Percentiles rank a stretch among this genome's conserved stretches.
phyloP scores from a whole-genome alignment of 306 rosid genomes.

The Lathyrus aphaca region DNA sequence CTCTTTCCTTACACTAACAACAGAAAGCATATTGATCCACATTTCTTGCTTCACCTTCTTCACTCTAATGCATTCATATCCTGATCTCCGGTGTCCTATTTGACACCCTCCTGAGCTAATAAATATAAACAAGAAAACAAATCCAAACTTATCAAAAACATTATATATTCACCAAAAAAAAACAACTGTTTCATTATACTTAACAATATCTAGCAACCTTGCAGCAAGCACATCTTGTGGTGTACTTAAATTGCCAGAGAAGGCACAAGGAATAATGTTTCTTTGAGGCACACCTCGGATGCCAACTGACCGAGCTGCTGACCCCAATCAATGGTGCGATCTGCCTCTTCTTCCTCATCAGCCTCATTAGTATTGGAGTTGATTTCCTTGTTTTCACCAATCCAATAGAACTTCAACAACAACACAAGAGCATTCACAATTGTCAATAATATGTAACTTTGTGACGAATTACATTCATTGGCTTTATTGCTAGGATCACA shows the following conservation, averaged over 20 bases:
- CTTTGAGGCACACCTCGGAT: neutral
- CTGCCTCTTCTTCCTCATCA: neutral
- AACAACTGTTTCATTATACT: neutral
- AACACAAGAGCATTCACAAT: constrained; percentile 12
- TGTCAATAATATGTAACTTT: neutral
- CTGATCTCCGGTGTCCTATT: constrained; percentile 40
- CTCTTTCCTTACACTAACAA: constrained; percentile 39
- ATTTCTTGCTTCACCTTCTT: constrained; percentile 1
- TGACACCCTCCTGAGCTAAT: constrained; percentile 46
- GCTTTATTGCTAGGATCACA: constrained; percentile 7
- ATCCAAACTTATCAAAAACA: neutral
- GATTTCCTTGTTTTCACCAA: neutral
- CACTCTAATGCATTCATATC: constrained; percentile 39
- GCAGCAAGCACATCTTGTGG: constrained; percentile 47
- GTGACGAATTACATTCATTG: neutral
- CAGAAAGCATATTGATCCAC: neutral
- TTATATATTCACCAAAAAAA: neutral
- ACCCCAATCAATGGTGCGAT: neutral
- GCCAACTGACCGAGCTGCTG: neutral
- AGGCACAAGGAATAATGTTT: constrained; percentile 23
- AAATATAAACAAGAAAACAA: constrained; percentile 13
- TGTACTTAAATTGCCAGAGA: constrained; percentile 36
- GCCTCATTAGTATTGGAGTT: constrained; percentile 8
- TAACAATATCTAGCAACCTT: constrained; percentile 49
- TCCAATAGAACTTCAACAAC: neutral